Conservation (phyloP, 129 eudicot species). For the Centella asiatica region DNA sequence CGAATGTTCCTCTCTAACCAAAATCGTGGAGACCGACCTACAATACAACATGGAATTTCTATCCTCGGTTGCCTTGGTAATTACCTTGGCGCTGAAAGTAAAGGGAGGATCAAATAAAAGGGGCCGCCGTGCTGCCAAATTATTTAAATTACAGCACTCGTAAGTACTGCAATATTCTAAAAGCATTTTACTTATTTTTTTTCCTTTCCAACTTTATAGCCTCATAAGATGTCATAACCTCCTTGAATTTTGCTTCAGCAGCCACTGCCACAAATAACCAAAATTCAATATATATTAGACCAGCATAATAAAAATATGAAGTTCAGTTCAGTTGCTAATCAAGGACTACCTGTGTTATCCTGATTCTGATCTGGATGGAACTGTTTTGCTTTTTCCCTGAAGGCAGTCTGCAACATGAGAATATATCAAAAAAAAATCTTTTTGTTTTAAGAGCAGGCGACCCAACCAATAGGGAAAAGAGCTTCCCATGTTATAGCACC, state of each 20-base stretch:
- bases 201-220: constrained; percentile 78
- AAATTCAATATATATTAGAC: neutral
- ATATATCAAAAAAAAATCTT: neutral
- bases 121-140: too few relatives aligned
- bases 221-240: constrained; percentile 87
- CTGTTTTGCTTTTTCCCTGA: constrained; percentile 77
- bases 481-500: too few relatives aligned
- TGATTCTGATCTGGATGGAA: constrained; percentile 97
- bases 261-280: constrained; percentile 48
- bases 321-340: neutral
- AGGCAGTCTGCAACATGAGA: constrained; percentile 54
- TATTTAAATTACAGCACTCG: too few relatives aligned
- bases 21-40: too few relatives aligned
- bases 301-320: neutral
- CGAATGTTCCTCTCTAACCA: too few relatives aligned
- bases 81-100: too few relatives aligned
- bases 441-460: neutral
- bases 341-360: constrained; percentile 56
- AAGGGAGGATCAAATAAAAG: too few relatives aligned
- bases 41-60: too few relatives aligned
- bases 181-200: constrained; percentile 19
- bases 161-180: neutral
- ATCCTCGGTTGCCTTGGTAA: too few relatives aligned
- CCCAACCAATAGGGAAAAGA: too few relatives aligned
- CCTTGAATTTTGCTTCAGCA: constrained; percentile 95